A percentile compares a stretch with the other conserved stretches of the same genome.
Evolutionary conservation across 352 stramenopile genomes (phyloP).

Genomic region (Globisporangium solare): DNA sequence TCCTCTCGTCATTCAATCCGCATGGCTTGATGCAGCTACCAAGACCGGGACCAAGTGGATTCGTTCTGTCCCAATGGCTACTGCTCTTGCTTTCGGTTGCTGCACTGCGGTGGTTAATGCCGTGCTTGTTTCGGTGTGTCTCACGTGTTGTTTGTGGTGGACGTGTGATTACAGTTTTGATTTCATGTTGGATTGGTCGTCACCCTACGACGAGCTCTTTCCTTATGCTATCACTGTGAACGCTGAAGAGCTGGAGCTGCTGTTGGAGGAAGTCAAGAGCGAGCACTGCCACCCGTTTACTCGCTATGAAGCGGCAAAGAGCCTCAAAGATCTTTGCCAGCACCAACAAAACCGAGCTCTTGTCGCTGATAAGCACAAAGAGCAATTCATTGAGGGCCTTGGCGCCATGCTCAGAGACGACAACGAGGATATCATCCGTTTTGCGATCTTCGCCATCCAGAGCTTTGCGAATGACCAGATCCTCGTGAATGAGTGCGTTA

Average conservation of each 20-base stretch:
- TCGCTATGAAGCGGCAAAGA: conserved; percentile 65
- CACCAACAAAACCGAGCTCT: conserved; percentile 44
- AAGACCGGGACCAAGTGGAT: conserved; percentile 2
- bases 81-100: conserved; percentile 4
- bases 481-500: conserved; percentile 38
- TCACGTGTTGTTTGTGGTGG: conserved; percentile 10
- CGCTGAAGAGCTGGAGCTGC: conserved; percentile 42
- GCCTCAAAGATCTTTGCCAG: conserved; percentile 71
- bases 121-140: conserved; percentile 4
- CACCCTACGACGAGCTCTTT: conserved; percentile 38
- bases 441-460: conserved; percentile 69
- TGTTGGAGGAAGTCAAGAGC: conserved; percentile 56
- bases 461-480: conserved; percentile 56
- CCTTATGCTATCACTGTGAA: conserved; percentile 35
- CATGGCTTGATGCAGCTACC: conserved; percentile 13
- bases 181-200: conserved; percentile 57
- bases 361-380: conserved; percentile 33
- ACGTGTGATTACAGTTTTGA: conserved; percentile 43
- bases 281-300: conserved; percentile 39
- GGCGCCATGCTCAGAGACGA: conserved; percentile 63
- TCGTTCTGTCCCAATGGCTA: conserved; percentile 6
- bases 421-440: conserved; percentile 72
- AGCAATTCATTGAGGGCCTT: conserved; percentile 47
- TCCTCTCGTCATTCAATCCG: conserved; percentile 14
- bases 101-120: conserved; percentile 17